Evolutionary conservation across 2,329 filamentous ascomycete species (phyloP).

Genomic region (Aspergillus hiratsukae): DNA sequence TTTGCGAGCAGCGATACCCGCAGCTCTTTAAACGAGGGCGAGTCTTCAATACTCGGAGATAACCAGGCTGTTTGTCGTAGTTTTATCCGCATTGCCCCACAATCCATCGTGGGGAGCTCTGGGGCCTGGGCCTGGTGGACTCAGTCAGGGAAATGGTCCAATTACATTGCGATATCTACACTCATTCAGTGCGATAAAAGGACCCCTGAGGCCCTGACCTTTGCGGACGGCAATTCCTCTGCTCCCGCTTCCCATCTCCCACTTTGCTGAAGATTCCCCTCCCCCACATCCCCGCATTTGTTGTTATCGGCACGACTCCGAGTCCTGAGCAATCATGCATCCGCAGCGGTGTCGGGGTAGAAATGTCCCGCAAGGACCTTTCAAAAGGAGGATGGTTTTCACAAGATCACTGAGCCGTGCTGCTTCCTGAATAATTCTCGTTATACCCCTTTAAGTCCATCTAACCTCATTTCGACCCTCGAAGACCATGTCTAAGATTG

Average conservation of each 20-base stretch:
- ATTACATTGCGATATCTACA: slow-evolving; percentile 7
- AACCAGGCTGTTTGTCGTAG: neutral
- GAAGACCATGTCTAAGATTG: slow-evolving; percentile 30
- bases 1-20: neutral
- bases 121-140: neutral
- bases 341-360: slow-evolving; percentile 17
- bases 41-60: neutral
- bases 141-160: slow-evolving; percentile 7
- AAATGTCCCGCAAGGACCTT: slow-evolving; percentile 16
- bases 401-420: neutral
- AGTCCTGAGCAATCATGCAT: neutral
- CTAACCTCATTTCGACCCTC: neutral
- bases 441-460: neutral
- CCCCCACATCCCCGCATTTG: slow-evolving; percentile 9
- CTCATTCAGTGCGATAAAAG: neutral
- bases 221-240: neutral
- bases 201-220: neutral
- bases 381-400: neutral
- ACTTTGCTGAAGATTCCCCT: slow-evolving; percentile 10
- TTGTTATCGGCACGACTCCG: neutral
- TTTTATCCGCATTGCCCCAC: slow-evolving; percentile 5
- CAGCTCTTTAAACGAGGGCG: neutral
- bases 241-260: neutral
- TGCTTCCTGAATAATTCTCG: neutral
- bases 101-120: slow-evolving; percentile 12